phyloP scores from a whole-genome alignment of 1,284 basidiomycete genomes.

The Ceratobasidium sp. region DNA sequence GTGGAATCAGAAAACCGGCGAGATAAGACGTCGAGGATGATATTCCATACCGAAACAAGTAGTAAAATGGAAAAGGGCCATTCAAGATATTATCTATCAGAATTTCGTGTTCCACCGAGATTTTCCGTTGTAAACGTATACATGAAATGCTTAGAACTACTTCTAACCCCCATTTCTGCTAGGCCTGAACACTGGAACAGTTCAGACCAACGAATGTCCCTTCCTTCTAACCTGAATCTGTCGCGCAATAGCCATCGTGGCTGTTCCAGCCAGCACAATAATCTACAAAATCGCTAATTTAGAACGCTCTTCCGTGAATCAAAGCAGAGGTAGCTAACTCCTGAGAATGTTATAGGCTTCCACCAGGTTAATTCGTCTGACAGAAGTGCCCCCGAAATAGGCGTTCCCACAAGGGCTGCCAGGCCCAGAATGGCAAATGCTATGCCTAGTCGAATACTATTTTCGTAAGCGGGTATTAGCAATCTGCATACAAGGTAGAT shows the following conservation, averaged over 20 bases:
- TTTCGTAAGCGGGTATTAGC: not conserved
- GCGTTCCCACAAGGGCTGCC: slow-evolving; percentile 30
- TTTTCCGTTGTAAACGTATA: too few species aligned
- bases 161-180: too few species aligned
- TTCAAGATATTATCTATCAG: too few species aligned
- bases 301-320: not conserved
- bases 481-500: not conserved
- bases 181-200: not conserved
- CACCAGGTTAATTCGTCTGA: slow-evolving; percentile 37
- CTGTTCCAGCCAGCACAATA: slow-evolving; percentile 15
- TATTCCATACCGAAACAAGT: too few species aligned
- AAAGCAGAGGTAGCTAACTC: not conserved
- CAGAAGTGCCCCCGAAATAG: slow-evolving; percentile 37
- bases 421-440: slow-evolving; percentile 33
- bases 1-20: too few species aligned
- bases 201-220: slow-evolving; percentile 7
- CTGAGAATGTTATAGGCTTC: slow-evolving; percentile 26
- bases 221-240: slow-evolving; percentile 16
- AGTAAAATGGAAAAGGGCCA: too few species aligned
- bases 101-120: too few species aligned
- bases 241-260: not conserved
- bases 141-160: too few species aligned
- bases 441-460: slow-evolving; percentile 32
- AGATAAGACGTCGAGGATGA: too few species aligned
- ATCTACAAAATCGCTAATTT: slow-evolving; percentile 2